Base-by-base conservation (phyloP, 176 grass and related monocot species). In the Tillandsia fasciculata region DNA sequence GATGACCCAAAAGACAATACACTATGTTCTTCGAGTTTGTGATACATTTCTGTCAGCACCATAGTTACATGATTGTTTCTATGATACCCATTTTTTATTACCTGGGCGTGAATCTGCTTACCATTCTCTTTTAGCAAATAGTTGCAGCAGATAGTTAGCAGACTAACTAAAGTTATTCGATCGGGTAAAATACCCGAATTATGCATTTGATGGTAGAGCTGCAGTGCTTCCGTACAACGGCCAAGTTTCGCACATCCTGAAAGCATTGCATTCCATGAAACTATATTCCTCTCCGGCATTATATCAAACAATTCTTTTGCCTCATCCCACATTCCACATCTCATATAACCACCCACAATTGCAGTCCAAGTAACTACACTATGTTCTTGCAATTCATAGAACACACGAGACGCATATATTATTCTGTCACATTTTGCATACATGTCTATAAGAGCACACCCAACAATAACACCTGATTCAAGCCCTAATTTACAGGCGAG, bases 251-350 rank as follows among this genome's bases (percentile, higher is more conserved):
- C 29, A 50, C 52, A 77, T 26, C 74, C 74, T 48, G 65, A 77
- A 77, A 77, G 28, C 51, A 77, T 77, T 61, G 52, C 11, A 59
- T 77, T 77, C 74, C 74, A 77, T 17, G 74, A 77, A 59, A 77
- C 74, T 49, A 68, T 26, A 33, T 69, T 77, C 28, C 50, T 64
- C 74, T 77, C 63, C 58, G 74, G 74, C 65, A 77, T 77, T 15
- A 68, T 68, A 26, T 77, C 28, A 59, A 77, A 77, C 14, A 77
- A 33, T 29, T 68, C 53, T 18, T 68, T 59, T n/a, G 74, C 74
- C 53, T 17, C 49, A 68, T 56, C 52, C 53, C 17, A 58, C 64
- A 58, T 58, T 77, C 65, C 74, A 23, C 42, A 49, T 77, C n/a
- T 68, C 51, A 68, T 77, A 29, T 68, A 68, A 11, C 74, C 64